Conservation (phyloP, 495 filamentous ascomycete genomes). For the Penicillium parvum region DNA sequence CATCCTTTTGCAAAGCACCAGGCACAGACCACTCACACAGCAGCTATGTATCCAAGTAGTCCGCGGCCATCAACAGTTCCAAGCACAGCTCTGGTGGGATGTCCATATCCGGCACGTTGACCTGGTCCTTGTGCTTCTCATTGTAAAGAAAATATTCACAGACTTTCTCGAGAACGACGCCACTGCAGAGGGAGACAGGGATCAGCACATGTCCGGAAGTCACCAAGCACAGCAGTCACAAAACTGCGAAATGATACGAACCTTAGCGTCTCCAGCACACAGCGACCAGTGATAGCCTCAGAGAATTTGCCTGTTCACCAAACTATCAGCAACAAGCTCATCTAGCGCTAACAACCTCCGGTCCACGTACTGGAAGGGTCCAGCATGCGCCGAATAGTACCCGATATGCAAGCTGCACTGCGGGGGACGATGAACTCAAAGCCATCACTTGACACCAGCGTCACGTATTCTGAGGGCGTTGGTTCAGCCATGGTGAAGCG, state of each 20-base stretch:
- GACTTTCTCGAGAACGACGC: slow-evolving; percentile 79
- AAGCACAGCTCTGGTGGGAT: slow-evolving; percentile 70
- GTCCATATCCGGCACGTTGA: slow-evolving; percentile 89
- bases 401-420: slow-evolving; percentile 68
- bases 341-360: not conserved
- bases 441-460: slow-evolving; percentile 79
- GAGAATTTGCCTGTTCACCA: slow-evolving; percentile 58
- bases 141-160: slow-evolving; percentile 90
- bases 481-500: slow-evolving; percentile 17
- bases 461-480: slow-evolving; percentile 57
- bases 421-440: slow-evolving; percentile 85
- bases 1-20: not conserved
- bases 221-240: not conserved
- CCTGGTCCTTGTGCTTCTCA: slow-evolving; percentile 69
- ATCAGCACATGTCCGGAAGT: slow-evolving; percentile 1
- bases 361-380: slow-evolving; percentile 62
- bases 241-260: slow-evolving; percentile 36
- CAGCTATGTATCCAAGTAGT: slow-evolving; percentile 58
- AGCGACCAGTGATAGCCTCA: slow-evolving; percentile 63
- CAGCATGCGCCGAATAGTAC: slow-evolving; percentile 79
- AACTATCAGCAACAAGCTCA: not conserved
- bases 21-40: not conserved
- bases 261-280: slow-evolving; percentile 68
- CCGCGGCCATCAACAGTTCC: slow-evolving; percentile 76
- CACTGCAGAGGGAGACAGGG: slow-evolving; percentile 45